Conservation (phyloP, 2,329 filamentous ascomycete species). For the Fusarium buharicum region DNA sequence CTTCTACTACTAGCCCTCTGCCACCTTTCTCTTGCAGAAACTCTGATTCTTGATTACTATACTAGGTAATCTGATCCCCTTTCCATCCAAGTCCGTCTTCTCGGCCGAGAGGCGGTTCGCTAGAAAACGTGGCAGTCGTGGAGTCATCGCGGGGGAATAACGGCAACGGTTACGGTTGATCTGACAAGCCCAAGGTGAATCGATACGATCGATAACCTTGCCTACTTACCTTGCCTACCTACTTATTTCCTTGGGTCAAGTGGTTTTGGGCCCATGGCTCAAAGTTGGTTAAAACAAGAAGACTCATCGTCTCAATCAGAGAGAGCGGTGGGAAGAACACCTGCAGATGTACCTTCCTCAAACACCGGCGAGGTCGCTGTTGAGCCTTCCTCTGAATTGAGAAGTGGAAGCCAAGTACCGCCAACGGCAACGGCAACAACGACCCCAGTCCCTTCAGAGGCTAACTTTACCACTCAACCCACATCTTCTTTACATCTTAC, state of each 20-base stretch:
- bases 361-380: constrained; percentile 11
- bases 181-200: constrained; percentile 19
- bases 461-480: constrained; percentile 17
- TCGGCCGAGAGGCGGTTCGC: constrained; percentile 30
- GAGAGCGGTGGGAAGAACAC: constrained; percentile 23
- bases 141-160: constrained; percentile 24
- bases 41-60: constrained; percentile 25
- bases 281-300: constrained; percentile 39
- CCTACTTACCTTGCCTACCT: background rate
- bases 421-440: background rate
- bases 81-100: constrained; percentile 23
- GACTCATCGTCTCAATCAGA: constrained; percentile 33
- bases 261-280: constrained; percentile 30
- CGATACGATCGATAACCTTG: background rate
- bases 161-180: constrained; percentile 1
- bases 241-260: background rate
- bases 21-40: constrained; percentile 23
- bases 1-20: constrained; percentile 26
- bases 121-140: constrained; percentile 23
- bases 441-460: constrained; percentile 14
- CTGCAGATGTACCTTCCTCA: constrained; percentile 15
- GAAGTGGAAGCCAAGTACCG: constrained; percentile 6
- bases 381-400: constrained; percentile 23
- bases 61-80: constrained; percentile 4
- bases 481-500: constrained; percentile 9